These are phyloP conservation scores for Nowakowskiella sp. DNA, from an alignment of 192 early-diverging fungal species.

Conservation along the genomic window DNA sequence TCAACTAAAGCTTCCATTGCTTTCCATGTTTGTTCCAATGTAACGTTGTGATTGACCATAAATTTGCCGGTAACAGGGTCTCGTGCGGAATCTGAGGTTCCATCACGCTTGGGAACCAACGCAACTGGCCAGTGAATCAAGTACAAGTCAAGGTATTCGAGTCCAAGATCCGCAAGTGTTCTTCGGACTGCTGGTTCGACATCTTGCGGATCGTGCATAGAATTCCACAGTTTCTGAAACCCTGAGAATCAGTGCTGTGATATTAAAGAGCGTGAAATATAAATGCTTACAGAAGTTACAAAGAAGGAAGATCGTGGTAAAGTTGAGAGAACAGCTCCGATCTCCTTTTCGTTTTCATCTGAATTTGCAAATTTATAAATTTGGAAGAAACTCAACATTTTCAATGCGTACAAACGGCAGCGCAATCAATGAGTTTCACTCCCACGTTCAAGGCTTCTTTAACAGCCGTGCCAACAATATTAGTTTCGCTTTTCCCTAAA, in stretches of 20 bases:
- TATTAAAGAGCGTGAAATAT: slow-evolving; percentile 56
- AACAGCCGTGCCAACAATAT: slow-evolving; percentile 53
- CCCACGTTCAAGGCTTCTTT: slow-evolving; percentile 56
- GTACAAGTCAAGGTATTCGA: slow-evolving; percentile 75
- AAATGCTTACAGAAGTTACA: slow-evolving; percentile 63
- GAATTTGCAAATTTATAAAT: background rate
- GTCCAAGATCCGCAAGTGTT: slow-evolving; percentile 58
- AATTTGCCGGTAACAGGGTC: slow-evolving; percentile 33
- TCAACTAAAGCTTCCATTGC: slow-evolving; percentile 74
- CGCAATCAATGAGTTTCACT: slow-evolving; percentile 68
- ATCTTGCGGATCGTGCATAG: slow-evolving; percentile 48
- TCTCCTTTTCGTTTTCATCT: slow-evolving; percentile 66
- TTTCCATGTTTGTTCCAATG: slow-evolving; percentile 66
- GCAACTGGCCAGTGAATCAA: slow-evolving; percentile 81
- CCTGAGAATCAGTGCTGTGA: slow-evolving; percentile 1
- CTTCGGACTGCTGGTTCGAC: slow-evolving; percentile 52
- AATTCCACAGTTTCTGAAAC: background rate
- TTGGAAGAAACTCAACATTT: slow-evolving; percentile 9
- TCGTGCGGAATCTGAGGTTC: slow-evolving; percentile 22
- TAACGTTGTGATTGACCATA: slow-evolving; percentile 22
- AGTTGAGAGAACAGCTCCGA: slow-evolving; percentile 63
- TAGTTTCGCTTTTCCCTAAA: slow-evolving; percentile 45
- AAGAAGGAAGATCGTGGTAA: slow-evolving; percentile 47
- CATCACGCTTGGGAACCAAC: slow-evolving; percentile 26
- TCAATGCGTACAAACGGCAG: slow-evolving; percentile 37